Evolutionary conservation across 805 yeast species (phyloP).

Genomic region (Spathaspora gorwiae): DNA sequence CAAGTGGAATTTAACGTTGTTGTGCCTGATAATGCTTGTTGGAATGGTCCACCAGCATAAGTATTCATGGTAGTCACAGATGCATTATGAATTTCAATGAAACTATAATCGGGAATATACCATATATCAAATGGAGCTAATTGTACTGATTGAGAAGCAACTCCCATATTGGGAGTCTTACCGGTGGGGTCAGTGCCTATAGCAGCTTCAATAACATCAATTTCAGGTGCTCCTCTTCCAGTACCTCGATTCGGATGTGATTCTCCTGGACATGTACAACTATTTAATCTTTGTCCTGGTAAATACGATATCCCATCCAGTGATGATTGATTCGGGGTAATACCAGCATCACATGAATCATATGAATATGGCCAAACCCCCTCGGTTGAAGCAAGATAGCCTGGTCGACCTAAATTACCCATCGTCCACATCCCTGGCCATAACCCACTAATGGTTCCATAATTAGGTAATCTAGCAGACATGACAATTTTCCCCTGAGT

Average conservation of each 20-base stretch:
- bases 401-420: constrained; percentile 38
- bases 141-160: constrained; percentile 89
- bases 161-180: constrained; percentile 38
- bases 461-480: constrained; percentile 30
- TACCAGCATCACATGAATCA: constrained; percentile 35
- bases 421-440: constrained; percentile 42
- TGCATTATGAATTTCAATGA: constrained; percentile 63
- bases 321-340: constrained; percentile 36
- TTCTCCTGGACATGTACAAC: constrained; percentile 31
- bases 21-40: constrained; percentile 86
- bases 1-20: constrained; percentile 76
- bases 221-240: constrained; percentile 54
- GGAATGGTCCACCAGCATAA: constrained; percentile 89
- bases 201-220: constrained; percentile 86
- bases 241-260: constrained; percentile 35
- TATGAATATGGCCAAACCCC: constrained; percentile 41
- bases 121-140: constrained; percentile 92
- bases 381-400: constrained; percentile 31
- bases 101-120: constrained; percentile 87
- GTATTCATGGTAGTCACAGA: constrained; percentile 76
- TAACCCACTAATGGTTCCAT: constrained; percentile 32
- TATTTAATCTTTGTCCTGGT: constrained; percentile 34
- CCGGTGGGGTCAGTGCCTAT: constrained; percentile 43
- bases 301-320: constrained; percentile 39
- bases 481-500: constrained; percentile 28